phyloP scores from a whole-genome alignment of 2,329 filamentous ascomycete genomes.

The Neocucurbitaria cava region DNA sequence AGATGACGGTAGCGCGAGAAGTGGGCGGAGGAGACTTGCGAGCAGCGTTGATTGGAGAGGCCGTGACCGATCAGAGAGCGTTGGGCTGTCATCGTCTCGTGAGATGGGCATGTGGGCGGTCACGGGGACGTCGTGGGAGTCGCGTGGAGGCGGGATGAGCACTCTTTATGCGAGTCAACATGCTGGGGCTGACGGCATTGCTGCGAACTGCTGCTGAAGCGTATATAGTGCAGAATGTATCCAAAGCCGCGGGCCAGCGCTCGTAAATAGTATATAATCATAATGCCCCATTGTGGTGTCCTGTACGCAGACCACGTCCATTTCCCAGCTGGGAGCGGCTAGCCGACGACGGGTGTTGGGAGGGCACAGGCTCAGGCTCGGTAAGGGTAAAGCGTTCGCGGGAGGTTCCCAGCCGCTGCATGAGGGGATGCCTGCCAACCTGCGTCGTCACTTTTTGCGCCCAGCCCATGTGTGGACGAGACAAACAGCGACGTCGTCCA shows the following conservation, averaged over 20 bases:
- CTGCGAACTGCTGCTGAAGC: slow-evolving; percentile 10
- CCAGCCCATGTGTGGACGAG: background rate
- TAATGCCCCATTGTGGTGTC: background rate
- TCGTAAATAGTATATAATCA: no score
- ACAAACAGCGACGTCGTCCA: no score
- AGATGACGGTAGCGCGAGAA: slow-evolving; percentile 17
- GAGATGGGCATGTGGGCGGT: slow-evolving; percentile 20
- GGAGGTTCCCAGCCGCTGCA: background rate
- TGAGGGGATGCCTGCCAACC: slow-evolving; percentile 10
- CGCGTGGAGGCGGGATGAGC: slow-evolving; percentile 24
- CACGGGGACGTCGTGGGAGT: slow-evolving; percentile 17
- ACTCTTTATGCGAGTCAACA: slow-evolving; percentile 38
- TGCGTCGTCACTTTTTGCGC: background rate
- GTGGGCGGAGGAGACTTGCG: slow-evolving; percentile 11
- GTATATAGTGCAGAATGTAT: no score
- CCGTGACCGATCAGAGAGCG: slow-evolving; percentile 10
- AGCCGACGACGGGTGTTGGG: background rate
- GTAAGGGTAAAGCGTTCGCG: background rate
- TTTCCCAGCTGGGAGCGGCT: background rate
- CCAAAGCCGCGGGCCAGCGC: background rate
- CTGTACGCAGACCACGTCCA: no score
- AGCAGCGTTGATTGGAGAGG: slow-evolving; percentile 5
- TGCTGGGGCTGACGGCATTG: slow-evolving; percentile 29
- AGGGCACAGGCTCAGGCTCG: background rate
- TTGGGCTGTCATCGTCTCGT: slow-evolving; percentile 10